Evolutionary conservation across 345 rosid genomes (phyloP), one percentile per base, ranked within the genome.

Genomic region (Mercurialis annua): DNA sequence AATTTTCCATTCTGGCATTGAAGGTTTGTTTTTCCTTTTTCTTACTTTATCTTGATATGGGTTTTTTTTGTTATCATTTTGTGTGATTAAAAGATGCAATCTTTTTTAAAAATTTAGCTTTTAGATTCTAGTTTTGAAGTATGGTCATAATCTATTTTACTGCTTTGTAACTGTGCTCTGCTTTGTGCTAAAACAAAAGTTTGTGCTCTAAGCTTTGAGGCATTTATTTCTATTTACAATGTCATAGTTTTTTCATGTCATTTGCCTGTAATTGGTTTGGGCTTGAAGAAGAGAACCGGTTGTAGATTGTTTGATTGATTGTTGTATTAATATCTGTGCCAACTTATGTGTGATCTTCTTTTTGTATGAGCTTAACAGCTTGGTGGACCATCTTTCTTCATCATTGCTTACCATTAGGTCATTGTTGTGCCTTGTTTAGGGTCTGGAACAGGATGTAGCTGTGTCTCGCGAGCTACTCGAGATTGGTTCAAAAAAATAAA

Each of bases 1-100:
- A 33, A 85, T 93, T 24, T 93, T 84, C 70, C 98, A 90, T 84
- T 90, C 98, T 21, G 98, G 94, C 73, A 78, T 93, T 78, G 84
- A 93, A 90, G 97, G 98, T 90, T 44, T 14, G 52, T 47, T 55
- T 12, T 30, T 29, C n/a, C 17, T 50, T 54, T 24, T 1, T 44
- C 21, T 48, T 30, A 6, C 34, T 30, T 29, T 33, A 11, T 40
- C 36, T 49, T 36, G 21, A 7, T 20, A 14, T 36, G 47, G 47
- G 47, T 36, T 36, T 59, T 21, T 4, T 8, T 9, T 47, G n/a
- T 23, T 51, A 30, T 10, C 3, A 21, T 7, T 51, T 24, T 51
- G 7, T 21, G 24, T 24, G 5, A 51, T 51, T 23, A 5, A 11
- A 51, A 51, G 2, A 10, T 36, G 23, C 60, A 16, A 14, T 56